phyloP scores from a whole-genome alignment of 306 rosid species.

The Dalbergia oliveri region DNA sequence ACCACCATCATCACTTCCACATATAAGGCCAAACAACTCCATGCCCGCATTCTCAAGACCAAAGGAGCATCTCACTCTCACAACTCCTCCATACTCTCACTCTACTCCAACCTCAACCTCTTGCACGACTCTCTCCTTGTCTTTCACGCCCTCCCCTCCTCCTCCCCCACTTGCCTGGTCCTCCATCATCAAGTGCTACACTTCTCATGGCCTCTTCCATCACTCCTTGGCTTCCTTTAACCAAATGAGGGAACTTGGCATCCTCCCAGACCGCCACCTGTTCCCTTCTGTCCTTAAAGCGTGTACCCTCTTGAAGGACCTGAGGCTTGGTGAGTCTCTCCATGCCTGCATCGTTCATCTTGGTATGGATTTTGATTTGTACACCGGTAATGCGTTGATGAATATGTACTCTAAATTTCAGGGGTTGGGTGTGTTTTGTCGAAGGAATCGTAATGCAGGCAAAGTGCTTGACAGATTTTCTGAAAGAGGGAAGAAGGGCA shows the following conservation, averaged over 20 bases:
- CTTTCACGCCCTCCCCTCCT: conserved; percentile 62
- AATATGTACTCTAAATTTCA: conserved; percentile 72
- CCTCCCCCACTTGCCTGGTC: conserved; percentile 68
- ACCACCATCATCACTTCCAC: conserved; percentile 33
- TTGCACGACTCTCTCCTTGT: conserved; percentile 54
- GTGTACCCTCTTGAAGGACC: conserved; percentile 59
- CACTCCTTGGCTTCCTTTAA: conserved; percentile 59
- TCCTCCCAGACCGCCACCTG: conserved; percentile 59
- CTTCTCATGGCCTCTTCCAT: conserved; percentile 61
- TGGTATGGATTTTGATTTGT: conserved; percentile 72
- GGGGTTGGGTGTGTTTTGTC: conserved; percentile 23
- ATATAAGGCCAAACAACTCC: conserved; percentile 69
- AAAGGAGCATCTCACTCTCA: conserved; percentile 43
- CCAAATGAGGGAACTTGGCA: conserved; percentile 58
- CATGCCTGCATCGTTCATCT: conserved; percentile 64
- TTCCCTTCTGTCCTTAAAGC: conserved; percentile 85
- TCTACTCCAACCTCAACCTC: conserved; percentile 70
- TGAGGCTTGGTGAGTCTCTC: conserved; percentile 63
- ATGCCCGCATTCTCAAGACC: conserved; percentile 72
- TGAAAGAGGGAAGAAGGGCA: conserved; percentile 19
- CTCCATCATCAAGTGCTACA: conserved; percentile 74
- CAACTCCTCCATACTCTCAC: conserved; percentile 60
- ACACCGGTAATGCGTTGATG: conserved; percentile 81
- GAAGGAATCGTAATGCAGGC: not conserved
- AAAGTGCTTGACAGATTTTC: conserved; percentile 54